Conservation (phyloP, 2,329 filamentous ascomycete species). For the Annulohypoxylon truncatum region DNA sequence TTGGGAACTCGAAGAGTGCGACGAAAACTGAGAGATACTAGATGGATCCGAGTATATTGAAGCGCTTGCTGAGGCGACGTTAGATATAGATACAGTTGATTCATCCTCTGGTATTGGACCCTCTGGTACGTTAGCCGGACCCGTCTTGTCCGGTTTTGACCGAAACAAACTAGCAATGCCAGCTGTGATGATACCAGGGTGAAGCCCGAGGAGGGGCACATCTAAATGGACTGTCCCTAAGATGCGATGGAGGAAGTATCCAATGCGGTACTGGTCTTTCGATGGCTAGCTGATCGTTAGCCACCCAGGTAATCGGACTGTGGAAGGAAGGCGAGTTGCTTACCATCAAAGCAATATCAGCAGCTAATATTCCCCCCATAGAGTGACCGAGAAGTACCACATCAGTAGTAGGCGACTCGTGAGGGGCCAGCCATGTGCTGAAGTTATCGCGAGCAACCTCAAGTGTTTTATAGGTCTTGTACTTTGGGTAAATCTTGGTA, state of each 20-base stretch:
- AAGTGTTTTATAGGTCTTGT: slow-evolving; percentile 79
- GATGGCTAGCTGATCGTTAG: slow-evolving; percentile 43
- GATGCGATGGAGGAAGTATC: slow-evolving; percentile 76
- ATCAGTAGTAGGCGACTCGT: slow-evolving; percentile 79
- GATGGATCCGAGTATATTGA: slow-evolving; percentile 45
- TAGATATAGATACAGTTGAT: slow-evolving; percentile 29
- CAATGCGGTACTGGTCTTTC: slow-evolving; percentile 36
- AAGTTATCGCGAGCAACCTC: slow-evolving; percentile 84
- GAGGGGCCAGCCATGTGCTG: slow-evolving; percentile 82
- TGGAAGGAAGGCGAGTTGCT: slow-evolving; percentile 43
- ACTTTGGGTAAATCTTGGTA: slow-evolving; percentile 85
- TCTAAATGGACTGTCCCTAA: slow-evolving; percentile 86
- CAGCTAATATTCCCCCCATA: slow-evolving; percentile 86
- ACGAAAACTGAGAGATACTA: slow-evolving; percentile 33
- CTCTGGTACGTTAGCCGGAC: slow-evolving; percentile 36
- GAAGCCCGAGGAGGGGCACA: slow-evolving; percentile 87
- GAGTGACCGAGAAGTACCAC: slow-evolving; percentile 87
- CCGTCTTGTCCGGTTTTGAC: slow-evolving; percentile 52
- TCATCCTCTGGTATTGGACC: slow-evolving; percentile 30
- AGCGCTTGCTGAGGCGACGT: slow-evolving; percentile 39
- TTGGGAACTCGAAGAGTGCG: slow-evolving; percentile 29
- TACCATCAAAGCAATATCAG: slow-evolving; percentile 79
- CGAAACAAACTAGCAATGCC: slow-evolving; percentile 83
- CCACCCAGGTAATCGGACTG: neutral
- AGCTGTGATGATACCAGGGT: slow-evolving; percentile 86